A percentile compares a stretch with the other conserved stretches of the same genome.
These are phyloP conservation scores for Amaranthus palmeri DNA, from an alignment of 148 eudicot species.

Conservation along the genomic window DNA sequence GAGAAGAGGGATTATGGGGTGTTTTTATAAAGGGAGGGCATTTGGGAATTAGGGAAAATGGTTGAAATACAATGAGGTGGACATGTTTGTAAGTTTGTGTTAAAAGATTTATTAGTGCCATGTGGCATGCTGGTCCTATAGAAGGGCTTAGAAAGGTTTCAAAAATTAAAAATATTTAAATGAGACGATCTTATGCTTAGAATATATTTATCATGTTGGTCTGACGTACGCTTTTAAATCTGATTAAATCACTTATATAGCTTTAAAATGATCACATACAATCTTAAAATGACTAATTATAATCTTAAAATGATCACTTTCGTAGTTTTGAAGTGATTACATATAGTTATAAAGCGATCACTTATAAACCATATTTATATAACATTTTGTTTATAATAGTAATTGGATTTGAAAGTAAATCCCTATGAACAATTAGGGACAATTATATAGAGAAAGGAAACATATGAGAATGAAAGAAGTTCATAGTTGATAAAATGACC, in stretches of 20 bases:
- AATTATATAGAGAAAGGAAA: neutral
- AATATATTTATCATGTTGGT: no score
- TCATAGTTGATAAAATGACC: neutral
- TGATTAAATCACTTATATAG: no score
- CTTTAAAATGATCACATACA: no score
- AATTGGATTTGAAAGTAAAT: no score
- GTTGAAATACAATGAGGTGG: constrained; percentile 29
- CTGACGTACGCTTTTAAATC: no score
- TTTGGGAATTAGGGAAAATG: constrained; percentile 22
- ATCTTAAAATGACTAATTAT: no score
- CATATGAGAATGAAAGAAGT: neutral
- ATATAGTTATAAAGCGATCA: no score
- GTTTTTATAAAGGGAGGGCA: neutral
- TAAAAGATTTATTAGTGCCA: neutral
- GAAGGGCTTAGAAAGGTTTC: neutral
- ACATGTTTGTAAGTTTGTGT: constrained; percentile 34
- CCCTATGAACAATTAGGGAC: neutral
- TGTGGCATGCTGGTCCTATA: constrained; percentile 10
- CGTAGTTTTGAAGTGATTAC: no score
- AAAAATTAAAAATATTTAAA: neutral
- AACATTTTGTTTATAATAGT: no score
- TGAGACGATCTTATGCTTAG: no score
- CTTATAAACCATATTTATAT: no score
- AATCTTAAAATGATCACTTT: no score
- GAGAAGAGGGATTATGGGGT: neutral